phyloP scores from a whole-genome alignment of 2,329 filamentous ascomycete genomes.

The Shiraia bambusicola region DNA sequence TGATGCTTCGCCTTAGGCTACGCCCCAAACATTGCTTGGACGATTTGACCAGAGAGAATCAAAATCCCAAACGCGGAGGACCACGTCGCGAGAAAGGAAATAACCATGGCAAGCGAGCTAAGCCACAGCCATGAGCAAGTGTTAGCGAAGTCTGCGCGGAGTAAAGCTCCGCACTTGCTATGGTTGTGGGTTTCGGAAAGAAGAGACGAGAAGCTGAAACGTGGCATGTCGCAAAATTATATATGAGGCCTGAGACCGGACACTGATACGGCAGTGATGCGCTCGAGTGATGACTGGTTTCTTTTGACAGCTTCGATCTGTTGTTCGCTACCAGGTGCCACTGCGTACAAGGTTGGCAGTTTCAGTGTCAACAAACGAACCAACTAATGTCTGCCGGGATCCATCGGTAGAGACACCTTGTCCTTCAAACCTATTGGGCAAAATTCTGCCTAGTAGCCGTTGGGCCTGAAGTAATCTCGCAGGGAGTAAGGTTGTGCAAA shows the following conservation, averaged over 20 bases:
- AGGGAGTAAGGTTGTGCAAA: too few relatives aligned
- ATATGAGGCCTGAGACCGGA: conserved; percentile 14
- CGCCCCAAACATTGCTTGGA: conserved; percentile 18
- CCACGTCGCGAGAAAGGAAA: conserved; percentile 8
- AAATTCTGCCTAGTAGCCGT: too few relatives aligned
- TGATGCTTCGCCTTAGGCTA: conserved; percentile 21
- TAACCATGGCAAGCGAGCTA: background rate
- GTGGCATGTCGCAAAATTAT: conserved; percentile 11
- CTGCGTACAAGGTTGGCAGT: too few relatives aligned
- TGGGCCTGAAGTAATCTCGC: too few relatives aligned
- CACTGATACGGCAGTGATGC: conserved; percentile 25
- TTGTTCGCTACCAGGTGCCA: background rate
- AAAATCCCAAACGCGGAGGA: conserved; percentile 15
- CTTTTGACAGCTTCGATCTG: conserved; percentile 2
- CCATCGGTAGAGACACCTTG: too few relatives aligned
- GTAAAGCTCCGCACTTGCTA: conserved; percentile 13
- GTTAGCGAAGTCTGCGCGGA: conserved; percentile 15
- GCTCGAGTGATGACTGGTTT: background rate
- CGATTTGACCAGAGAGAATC: conserved; percentile 19
- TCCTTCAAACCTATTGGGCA: too few relatives aligned
- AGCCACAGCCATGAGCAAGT: background rate
- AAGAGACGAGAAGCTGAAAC: conserved; percentile 20
- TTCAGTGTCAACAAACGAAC: too few relatives aligned
- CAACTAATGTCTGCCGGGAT: too few relatives aligned
- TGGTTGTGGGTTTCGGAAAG: conserved; percentile 10